A percentile compares a stretch with the other conserved stretches of the same genome.
Evolutionary conservation across 129 eudicot species (phyloP).

Genomic region (Helianthus tuberosus): DNA sequence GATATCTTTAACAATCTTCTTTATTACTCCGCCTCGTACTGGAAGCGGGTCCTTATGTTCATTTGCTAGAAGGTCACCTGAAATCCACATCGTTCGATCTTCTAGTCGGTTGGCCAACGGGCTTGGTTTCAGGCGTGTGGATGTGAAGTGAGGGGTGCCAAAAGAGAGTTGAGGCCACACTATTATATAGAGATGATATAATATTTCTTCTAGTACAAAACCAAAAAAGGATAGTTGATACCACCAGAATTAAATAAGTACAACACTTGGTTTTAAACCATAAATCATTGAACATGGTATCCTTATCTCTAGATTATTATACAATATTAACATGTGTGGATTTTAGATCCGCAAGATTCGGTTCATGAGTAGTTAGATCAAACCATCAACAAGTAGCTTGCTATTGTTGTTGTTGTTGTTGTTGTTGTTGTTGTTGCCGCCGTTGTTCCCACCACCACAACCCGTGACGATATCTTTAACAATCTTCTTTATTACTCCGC

Average conservation of each 20-base stretch:
- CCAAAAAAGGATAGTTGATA: neutral
- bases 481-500: conserved; percentile 23
- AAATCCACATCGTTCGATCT: conserved; percentile 16
- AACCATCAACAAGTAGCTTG: neutral
- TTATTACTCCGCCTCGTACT: conserved; percentile 28
- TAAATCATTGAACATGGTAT: neutral
- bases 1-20: conserved; percentile 24
- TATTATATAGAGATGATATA: conserved; percentile 20
- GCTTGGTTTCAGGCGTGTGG: neutral
- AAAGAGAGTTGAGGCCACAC: conserved; percentile 9
- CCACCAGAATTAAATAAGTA: neutral
- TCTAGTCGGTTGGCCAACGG: neutral
- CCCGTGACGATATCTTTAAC: conserved; percentile 11
- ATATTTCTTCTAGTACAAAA: conserved; percentile 7
- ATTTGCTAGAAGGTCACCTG: neutral
- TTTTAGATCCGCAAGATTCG: neutral
- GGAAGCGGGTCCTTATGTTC: conserved; percentile 22
- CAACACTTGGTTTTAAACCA: neutral
- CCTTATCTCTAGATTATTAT: neutral
- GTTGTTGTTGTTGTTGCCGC: neutral
- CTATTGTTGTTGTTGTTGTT: neutral
- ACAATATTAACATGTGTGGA: neutral
- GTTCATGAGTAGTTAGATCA: neutral
- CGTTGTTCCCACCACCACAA: conserved; percentile 12
- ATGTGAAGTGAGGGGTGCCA: conserved; percentile 13